Percentiles rank a stretch among this genome's conserved stretches.
Conservation (phyloP, 805 yeast species). For the Spathaspora sp. region DNA sequence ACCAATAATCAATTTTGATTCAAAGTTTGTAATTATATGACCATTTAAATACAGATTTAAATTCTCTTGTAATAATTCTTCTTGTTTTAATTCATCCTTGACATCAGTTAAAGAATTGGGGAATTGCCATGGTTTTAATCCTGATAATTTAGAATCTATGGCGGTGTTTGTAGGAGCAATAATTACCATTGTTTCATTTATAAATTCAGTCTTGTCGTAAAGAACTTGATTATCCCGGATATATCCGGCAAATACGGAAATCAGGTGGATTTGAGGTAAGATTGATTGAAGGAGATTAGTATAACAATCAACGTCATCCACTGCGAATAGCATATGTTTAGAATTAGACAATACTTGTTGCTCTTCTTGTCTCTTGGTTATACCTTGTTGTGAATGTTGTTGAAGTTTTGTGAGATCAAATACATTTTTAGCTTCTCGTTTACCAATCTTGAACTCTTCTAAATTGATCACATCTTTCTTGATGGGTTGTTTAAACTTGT, state of each 20-base stretch:
- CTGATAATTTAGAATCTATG: slow-evolving; percentile 33
- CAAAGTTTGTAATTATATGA: slow-evolving; percentile 47
- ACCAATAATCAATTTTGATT: slow-evolving; percentile 14
- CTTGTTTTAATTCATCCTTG: slow-evolving; percentile 19
- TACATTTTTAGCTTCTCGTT: slow-evolving; percentile 6
- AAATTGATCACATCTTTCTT: slow-evolving; percentile 13
- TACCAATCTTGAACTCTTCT: slow-evolving; percentile 8
- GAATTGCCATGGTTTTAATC: slow-evolving; percentile 81
- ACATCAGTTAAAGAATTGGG: slow-evolving; percentile 38
- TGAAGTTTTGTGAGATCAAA: slow-evolving; percentile 3
- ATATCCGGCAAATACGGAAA: slow-evolving; percentile 66
- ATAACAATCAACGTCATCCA: slow-evolving; percentile 12
- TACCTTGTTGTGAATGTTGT: slow-evolving; percentile 4
- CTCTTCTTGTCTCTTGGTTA: slow-evolving; percentile 6
- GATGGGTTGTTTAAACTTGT: slow-evolving; percentile 6
- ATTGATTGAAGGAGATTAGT: slow-evolving; percentile 28
- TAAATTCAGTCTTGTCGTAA: slow-evolving; percentile 44
- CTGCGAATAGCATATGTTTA: slow-evolving; percentile 1
- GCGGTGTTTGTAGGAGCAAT: slow-evolving; percentile 74
- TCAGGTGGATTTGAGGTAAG: slow-evolving; percentile 32
- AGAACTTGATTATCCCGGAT: slow-evolving; percentile 59
- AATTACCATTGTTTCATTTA: slow-evolving; percentile 44
- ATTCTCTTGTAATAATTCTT: slow-evolving; percentile 48
- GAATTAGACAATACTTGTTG: background rate
- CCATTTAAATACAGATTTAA: slow-evolving; percentile 55